Evolutionary conservation across 257 asterid genomes (phyloP), one percentile per base, ranked within the genome.

Genomic region (Verbascum thapsus): DNA sequence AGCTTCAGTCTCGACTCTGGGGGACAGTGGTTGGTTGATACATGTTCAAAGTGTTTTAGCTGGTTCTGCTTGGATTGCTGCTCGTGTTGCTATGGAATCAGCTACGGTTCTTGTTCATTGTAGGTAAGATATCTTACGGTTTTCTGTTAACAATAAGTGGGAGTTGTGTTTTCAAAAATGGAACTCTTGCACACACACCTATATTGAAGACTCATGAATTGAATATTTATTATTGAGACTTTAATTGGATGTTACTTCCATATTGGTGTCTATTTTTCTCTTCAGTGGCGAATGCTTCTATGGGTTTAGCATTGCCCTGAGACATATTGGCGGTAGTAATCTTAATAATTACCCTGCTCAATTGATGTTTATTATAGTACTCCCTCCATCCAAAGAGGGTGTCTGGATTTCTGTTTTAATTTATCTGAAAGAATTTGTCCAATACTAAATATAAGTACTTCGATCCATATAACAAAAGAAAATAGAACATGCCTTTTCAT

Each of bases 61-160:
- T 72, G 99, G 99, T 70, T 83, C 99, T 48, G 94, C 97, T 66
- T 94, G 99, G 99, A 85, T 94, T 73, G 99, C 99, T 83, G 97
- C 96, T 50, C 99, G 97, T 40, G 88, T 94, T 72, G 95, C 97
- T 45, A 61, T 87, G 42, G 99, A 94, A 83, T 87, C 97, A 63
- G 96, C 97, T 60, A 74, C 99, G 7, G 96, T 94, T 74, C 96
- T 94, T 72, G 99, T 94, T 58, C 99, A 94, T 78, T 94, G 99
- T 84, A 94, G 99, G 99, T 94, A 63, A 51, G 85, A 40, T 56
- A 65, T 48, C 53, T 69, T 77, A 49, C 9, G 22, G 52, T 5
- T 20, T 68, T 35, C 53, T 30, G 39, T 45, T 53, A 30, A 42
- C 32, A 19, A 16, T 32, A 16, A n/a, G 48, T 16, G 9, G 23